phyloP scores from a whole-genome alignment of 2,329 filamentous ascomycete genomes.

The Aspergillus hiratsukae region DNA sequence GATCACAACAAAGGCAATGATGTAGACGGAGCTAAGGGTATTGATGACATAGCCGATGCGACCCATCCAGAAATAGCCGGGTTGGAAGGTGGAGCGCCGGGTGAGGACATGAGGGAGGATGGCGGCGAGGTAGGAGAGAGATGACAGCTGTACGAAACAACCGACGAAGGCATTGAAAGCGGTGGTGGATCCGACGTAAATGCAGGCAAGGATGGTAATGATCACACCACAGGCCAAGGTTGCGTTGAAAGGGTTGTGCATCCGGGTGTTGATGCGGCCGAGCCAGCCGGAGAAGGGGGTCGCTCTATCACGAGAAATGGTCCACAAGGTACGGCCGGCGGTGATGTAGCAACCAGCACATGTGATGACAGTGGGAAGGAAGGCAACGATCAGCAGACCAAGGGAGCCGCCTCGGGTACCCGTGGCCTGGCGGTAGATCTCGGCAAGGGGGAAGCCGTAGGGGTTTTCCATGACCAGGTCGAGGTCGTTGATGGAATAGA shows the following conservation, averaged over 20 bases:
- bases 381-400: slow-evolving; percentile 55
- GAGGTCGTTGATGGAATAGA: slow-evolving; percentile 48
- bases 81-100: slow-evolving; percentile 48
- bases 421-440: slow-evolving; percentile 48
- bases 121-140: slow-evolving; percentile 51
- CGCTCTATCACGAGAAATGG: slow-evolving; percentile 54
- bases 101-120: slow-evolving; percentile 51
- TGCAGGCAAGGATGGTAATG: slow-evolving; percentile 52
- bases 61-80: slow-evolving; percentile 53
- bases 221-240: slow-evolving; percentile 53
- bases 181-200: slow-evolving; percentile 51
- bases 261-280: slow-evolving; percentile 48
- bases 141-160: slow-evolving; percentile 55
- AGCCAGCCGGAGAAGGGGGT: slow-evolving; percentile 55
- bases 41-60: slow-evolving; percentile 50
- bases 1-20: slow-evolving; percentile 54
- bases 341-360: slow-evolving; percentile 55
- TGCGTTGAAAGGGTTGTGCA: slow-evolving; percentile 57
- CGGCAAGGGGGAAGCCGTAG: slow-evolving; percentile 44
- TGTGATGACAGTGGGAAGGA: slow-evolving; percentile 53
- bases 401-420: slow-evolving; percentile 49
- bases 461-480: slow-evolving; percentile 16
- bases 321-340: slow-evolving; percentile 59
- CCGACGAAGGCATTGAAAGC: slow-evolving; percentile 57
- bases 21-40: slow-evolving; percentile 47